A percentile compares a stretch with the other conserved stretches of the same genome.
Conservation (phyloP, 345 rosid species). For the Mercurialis annua region DNA sequence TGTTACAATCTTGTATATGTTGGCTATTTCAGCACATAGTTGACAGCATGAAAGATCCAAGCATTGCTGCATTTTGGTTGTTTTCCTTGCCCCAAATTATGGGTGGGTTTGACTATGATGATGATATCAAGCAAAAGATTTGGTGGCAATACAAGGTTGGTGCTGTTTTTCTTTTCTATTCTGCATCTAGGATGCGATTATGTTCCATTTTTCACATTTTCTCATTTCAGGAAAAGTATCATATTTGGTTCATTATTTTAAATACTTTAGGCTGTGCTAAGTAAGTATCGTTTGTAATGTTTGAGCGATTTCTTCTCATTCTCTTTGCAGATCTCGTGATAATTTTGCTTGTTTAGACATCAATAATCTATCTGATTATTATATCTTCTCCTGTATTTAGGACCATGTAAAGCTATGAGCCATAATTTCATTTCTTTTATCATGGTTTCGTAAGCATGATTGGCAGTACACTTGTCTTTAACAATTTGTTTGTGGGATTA, state of each 20-base stretch:
- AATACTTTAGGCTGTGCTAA: neutral
- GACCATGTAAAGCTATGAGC: neutral
- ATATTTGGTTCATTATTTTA: neutral
- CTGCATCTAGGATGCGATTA: neutral
- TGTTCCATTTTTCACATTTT: conserved; percentile 4
- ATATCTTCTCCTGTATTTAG: neutral
- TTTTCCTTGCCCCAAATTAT: conserved; percentile 77
- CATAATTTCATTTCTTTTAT: neutral
- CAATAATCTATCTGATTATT: neutral
- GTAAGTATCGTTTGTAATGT: neutral
- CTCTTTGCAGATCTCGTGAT: neutral
- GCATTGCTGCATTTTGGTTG: conserved; percentile 95
- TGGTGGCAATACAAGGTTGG: conserved; percentile 93
- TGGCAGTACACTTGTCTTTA: neutral
- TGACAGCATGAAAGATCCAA: conserved; percentile 94
- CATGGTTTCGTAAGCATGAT: neutral
- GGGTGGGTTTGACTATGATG: conserved; percentile 83
- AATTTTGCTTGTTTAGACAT: neutral
- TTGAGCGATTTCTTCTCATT: neutral
- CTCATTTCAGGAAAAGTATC: neutral
- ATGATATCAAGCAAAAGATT: conserved; percentile 74
- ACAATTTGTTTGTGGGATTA: conserved; percentile 25
- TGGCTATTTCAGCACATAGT: conserved; percentile 70
- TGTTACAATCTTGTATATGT: conserved; percentile 11
- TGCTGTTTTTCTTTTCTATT: conserved; percentile 2